Conservation (phyloP, 495 filamentous ascomycete genomes). For the Bombardia bombarda region DNA sequence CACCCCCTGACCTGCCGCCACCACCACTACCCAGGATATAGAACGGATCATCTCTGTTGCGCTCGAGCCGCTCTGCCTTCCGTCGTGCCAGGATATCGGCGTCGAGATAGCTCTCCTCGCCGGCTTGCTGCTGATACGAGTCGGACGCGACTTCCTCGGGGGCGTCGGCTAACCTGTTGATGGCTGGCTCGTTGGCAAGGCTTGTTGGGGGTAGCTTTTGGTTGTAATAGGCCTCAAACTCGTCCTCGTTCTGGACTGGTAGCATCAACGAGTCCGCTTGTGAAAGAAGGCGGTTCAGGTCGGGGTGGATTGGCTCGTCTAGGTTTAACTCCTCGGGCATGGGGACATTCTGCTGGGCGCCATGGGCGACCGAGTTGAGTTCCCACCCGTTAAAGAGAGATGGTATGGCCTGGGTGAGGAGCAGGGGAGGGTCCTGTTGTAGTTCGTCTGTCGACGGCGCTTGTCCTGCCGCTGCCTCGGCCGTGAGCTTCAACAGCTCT, state of each 20-base stretch:
- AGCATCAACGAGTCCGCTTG: conserved; percentile 48
- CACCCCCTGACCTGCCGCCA: conserved; percentile 35
- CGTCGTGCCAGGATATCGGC: conserved; percentile 54
- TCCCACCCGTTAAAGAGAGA: conserved; percentile 77
- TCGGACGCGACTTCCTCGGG: conserved; percentile 29
- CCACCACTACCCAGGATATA: conserved; percentile 71
- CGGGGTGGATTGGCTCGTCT: conserved; percentile 71
- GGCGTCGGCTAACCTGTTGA: conserved; percentile 38
- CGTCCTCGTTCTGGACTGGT: conserved; percentile 47
- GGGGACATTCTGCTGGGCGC: conserved; percentile 82
- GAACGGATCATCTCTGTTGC: conserved; percentile 89
- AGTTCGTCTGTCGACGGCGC: conserved; percentile 43
- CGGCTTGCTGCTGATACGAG: conserved; percentile 55
- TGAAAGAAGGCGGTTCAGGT: conserved; percentile 55
- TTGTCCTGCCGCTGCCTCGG: conserved; percentile 68
- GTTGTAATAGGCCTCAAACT: conserved; percentile 71
- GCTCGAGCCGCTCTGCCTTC: conserved; percentile 61
- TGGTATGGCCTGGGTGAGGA: conserved; percentile 83
- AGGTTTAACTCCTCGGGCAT: conserved; percentile 65
- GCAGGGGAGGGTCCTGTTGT: conserved; percentile 59
- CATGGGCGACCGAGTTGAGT: conserved; percentile 78
- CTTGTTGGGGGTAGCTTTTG: conserved; percentile 32
- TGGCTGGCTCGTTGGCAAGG: conserved; percentile 42
- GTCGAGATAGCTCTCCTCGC: conserved; percentile 53
- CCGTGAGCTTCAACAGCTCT: conserved; percentile 76